Evolutionary conservation across 192 early-diverging fungal genomes (phyloP).

Genomic region (Backusella psychrophila): DNA sequence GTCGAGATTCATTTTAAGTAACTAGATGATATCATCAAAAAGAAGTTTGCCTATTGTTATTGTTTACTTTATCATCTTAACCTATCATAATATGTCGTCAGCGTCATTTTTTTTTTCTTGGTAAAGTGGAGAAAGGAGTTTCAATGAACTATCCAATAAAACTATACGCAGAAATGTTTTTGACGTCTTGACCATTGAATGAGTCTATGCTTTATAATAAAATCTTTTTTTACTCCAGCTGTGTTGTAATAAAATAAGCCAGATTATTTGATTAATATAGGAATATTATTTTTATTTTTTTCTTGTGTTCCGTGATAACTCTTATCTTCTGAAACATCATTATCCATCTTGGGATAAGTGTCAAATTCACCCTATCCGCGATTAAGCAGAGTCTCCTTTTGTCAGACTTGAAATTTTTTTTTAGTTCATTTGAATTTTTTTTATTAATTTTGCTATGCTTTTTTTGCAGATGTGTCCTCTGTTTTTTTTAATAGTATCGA

Average conservation of each 20-base stretch:
- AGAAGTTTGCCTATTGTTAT: neutral
- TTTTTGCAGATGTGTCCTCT: too few relatives aligned
- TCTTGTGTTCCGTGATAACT: neutral
- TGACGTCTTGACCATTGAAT: neutral
- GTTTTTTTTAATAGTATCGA: too few relatives aligned
- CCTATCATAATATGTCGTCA: neutral
- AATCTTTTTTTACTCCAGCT: neutral
- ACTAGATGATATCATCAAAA: neutral
- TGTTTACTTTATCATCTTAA: neutral
- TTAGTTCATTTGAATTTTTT: neutral
- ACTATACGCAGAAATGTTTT: neutral
- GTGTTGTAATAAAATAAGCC: neutral
- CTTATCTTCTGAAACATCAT: neutral
- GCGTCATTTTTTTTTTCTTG: neutral
- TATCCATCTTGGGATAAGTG: neutral
- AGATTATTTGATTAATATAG: neutral
- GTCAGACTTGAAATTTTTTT: neutral
- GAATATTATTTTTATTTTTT: neutral
- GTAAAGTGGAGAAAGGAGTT: neutral
- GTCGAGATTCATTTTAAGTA: neutral
- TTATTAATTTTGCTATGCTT: neutral
- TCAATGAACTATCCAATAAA: neutral
- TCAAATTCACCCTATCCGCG: neutral
- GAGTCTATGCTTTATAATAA: neutral
- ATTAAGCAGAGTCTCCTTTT: neutral